These are phyloP conservation scores for Solanum rostratum DNA, from an alignment of 257 asterid genomes.

Conservation along the genomic window DNA sequence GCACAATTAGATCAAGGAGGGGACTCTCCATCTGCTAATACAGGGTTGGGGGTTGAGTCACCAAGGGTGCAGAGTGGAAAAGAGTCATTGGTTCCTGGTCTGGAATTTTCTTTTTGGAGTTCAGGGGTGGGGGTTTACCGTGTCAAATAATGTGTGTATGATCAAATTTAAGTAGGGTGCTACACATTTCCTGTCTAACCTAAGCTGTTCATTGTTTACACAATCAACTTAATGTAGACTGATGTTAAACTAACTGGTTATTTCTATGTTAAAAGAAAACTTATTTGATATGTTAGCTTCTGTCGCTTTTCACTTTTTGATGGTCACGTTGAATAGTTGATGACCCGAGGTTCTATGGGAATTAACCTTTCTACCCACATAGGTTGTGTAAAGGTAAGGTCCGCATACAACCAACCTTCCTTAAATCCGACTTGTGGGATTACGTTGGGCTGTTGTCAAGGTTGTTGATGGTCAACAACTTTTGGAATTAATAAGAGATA, in stretches of 20 bases:
- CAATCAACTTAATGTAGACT: not conserved
- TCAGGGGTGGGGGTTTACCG: not conserved
- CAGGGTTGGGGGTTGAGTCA: not conserved
- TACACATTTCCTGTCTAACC: not conserved
- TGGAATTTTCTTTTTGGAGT: too few relatives aligned
- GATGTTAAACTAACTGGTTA: not conserved
- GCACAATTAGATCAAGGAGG: not conserved
- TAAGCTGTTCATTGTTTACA: not conserved
- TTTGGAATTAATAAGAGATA: not conserved
- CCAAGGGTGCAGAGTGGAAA: not conserved
- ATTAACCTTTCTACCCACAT: not conserved
- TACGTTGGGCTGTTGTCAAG: not conserved
- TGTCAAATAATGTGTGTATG: not conserved
- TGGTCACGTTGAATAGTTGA: not conserved
- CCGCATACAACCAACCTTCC: not conserved
- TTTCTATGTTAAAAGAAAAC: not conserved
- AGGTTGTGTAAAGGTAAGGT: not conserved
- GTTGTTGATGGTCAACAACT: not conserved
- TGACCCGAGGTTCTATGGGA: not conserved
- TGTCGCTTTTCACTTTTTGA: not conserved
- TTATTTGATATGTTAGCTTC: not conserved
- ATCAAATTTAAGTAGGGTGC: not conserved
- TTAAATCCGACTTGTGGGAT: not conserved
- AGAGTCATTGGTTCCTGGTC: not conserved
- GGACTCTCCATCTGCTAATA: not conserved